A percentile compares a stretch with the other conserved stretches of the same genome.
Evolutionary conservation across 2,329 filamentous ascomycete species (phyloP).

Genomic region (Hymenoscyphus fructigenus): DNA sequence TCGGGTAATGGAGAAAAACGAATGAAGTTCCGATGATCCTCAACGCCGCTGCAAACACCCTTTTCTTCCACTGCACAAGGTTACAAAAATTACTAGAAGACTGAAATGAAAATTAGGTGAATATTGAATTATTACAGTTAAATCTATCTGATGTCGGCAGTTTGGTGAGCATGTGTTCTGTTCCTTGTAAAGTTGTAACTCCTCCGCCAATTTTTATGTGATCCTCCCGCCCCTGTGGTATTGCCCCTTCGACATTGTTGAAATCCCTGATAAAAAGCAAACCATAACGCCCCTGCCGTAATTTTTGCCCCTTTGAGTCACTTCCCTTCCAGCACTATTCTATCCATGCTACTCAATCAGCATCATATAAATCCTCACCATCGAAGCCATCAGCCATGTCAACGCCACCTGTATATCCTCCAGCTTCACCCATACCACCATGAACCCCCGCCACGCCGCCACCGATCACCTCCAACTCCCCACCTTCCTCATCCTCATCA

Average conservation of each 20-base stretch:
- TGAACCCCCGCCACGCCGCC: background rate
- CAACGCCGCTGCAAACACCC: too few relatives aligned
- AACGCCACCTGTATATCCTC: background rate
- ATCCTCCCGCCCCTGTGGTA: too few relatives aligned
- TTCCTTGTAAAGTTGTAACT: background rate
- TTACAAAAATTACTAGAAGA: background rate
- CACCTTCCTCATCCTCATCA: constrained; percentile 19
- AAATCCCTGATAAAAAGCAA: background rate
- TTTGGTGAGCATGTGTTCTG: background rate
- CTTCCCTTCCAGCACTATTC: background rate
- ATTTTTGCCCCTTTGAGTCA: background rate
- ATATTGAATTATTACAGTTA: background rate
- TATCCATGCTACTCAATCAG: background rate
- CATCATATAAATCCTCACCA: background rate
- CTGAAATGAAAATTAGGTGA: background rate
- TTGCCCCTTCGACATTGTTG: background rate
- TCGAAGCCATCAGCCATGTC: background rate
- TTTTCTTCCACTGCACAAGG: too few relatives aligned
- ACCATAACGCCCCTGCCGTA: background rate
- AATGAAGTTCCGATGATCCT: too few relatives aligned
- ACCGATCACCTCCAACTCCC: background rate
- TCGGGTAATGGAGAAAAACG: too few relatives aligned
- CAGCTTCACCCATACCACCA: background rate
- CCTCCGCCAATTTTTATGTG: background rate
- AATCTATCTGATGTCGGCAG: background rate